Evolutionary conservation across 2,329 filamentous ascomycete species (phyloP), one percentile per base, ranked within the genome.

Genomic region (Didymella exigua): DNA sequence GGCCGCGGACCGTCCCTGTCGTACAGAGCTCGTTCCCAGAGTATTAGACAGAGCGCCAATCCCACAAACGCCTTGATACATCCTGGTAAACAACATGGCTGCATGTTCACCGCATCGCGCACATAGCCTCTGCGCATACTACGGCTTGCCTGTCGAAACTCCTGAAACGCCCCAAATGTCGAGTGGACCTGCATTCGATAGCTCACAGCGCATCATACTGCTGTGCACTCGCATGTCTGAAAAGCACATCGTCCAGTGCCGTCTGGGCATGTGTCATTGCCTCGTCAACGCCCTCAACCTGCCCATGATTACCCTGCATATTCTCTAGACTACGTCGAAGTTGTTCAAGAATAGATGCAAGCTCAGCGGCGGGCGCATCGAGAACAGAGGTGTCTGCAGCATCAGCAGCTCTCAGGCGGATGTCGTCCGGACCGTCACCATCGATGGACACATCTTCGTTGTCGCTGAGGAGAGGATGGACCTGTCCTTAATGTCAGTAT

Each of bases 231-330:
- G 63, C 58, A 55, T 70, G 65, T 65, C 55, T 67, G 62, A 68
- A 75, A 13, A 77, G 59, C 38, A 74, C 61, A 21, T 70, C 68
- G 55, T 75, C 72, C 54, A 76, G 57, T 43, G 69, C 70, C 42
- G 62, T 66, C 37, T 67, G 66, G 24, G 74, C 68, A 16, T 65
- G 48, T 34, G 40, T 49, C 52, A 75, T 61, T 14, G 68, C 72
- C 33, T 63, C 65, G n/a, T 67, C 60, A 26, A 76, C 65, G 41
- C 72, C 73, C 9, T 70, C 63, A 10, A 77, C 66, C 53, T 76
- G 73, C 50, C 56, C 63, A 61, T 70, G 66, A 55, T 76, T 77
- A 18, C 65, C 66, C 57, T 74, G 71, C 69, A 77, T 73, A 29
- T 64, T 72, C 46, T 75, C 70, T 4, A 77, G 57, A 59, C 75